Base-by-base conservation (phyloP, 345 rosid genomes). In the Brassica incana region DNA sequence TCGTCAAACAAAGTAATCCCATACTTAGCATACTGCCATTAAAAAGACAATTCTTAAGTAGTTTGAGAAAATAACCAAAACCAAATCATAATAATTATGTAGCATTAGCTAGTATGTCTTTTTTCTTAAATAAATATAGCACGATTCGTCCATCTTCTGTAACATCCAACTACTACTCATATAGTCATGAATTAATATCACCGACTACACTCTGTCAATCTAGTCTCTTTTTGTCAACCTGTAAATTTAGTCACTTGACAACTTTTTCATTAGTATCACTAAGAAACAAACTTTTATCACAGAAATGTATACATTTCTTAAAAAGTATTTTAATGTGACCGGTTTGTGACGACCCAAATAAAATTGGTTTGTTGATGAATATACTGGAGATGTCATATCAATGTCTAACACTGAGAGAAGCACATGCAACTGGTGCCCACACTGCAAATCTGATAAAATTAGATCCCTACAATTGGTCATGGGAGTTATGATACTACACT, bases 371-470 rank as follows among this genome's bases (percentile, higher is more conserved):
- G 4, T 25, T 1, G 10, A 61, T 8, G 0, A 15, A 32, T 1
- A 38, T 20, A 73, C 14, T 61, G 59, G 68, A 15, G 43, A 43
- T 12, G 80, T 69, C 35, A 61, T 60, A 45, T 48, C 69, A 43
- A 20, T 69, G 70, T 48, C 63, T 29, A 29, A 29, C 32, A 29
- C 32, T 61, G 64, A 48, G 64, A 69, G 33, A 45, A 18, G 75
- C 80, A 77, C 75, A 77, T 77, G 80, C 63, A 61, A 61, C 54
- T 43, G 75, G 75, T 56, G 69, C 25, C 69, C 63, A 69, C 69
- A 69, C 6, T 69, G 33, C 2, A 43, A 69, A 12, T 38, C 12
- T 67, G 40, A 58, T 67, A 18, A 67, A 50, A 12, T 27, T 48
- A 32, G 45, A 63, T 27, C 50, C 61, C 68, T 40, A 9, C 60